These are phyloP conservation scores for Nannochloropsis gaditana DNA, from an alignment of 108 stramenopile species.

Conservation along the genomic window DNA sequence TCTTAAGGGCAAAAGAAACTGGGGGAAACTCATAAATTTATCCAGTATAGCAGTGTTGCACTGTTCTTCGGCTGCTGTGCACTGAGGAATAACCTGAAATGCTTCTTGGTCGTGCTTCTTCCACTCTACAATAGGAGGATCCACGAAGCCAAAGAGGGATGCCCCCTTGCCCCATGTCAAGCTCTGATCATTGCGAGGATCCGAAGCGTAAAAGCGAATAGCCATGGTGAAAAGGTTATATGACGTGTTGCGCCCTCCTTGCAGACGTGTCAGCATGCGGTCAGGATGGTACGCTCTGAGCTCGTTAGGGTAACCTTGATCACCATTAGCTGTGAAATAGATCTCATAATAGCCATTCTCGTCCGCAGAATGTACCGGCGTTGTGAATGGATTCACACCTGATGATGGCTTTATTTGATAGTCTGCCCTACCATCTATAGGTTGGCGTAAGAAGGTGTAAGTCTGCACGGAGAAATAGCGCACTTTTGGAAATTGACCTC, in stretches of 20 bases:
- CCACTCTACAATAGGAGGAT: background rate
- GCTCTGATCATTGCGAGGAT: background rate
- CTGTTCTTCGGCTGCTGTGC: background rate
- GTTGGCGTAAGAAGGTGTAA: slow-evolving; percentile 5
- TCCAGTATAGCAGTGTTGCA: slow-evolving; percentile 17
- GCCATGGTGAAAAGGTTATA: slow-evolving; percentile 2
- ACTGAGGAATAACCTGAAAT: slow-evolving; percentile 3
- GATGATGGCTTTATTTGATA: background rate
- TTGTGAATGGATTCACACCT: background rate
- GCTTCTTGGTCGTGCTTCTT: background rate
- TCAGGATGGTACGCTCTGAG: background rate
- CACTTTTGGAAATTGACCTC: background rate
- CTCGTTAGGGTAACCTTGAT: slow-evolving; percentile 9
- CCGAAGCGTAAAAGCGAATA: background rate
- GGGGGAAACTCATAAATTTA: background rate
- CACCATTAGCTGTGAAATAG: background rate
- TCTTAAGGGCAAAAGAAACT: slow-evolving; percentile 5
- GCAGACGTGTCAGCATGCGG: background rate
- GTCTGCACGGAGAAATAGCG: slow-evolving; percentile 15
- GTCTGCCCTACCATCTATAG: background rate
- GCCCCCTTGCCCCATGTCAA: background rate
- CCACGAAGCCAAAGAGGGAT: background rate
- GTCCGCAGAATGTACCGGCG: background rate
- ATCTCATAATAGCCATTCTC: background rate
- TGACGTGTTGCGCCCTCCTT: background rate